These are phyloP conservation scores for Malassezia japonica DNA, from an alignment of 1,284 basidiomycete species.

Conservation along the genomic window DNA sequence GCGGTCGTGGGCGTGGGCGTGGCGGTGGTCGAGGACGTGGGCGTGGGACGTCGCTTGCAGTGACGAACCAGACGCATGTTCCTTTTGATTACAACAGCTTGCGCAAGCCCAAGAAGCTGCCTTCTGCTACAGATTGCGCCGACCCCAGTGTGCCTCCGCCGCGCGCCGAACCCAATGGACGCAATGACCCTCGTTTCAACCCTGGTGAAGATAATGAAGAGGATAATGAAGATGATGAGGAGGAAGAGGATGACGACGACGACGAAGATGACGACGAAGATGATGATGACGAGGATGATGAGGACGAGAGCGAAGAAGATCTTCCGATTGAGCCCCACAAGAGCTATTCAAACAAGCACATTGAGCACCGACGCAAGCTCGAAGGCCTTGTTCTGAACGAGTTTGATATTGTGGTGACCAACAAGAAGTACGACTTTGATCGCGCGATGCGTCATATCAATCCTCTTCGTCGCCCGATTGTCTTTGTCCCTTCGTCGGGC, in stretches of 20 bases:
- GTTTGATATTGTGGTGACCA: slow-evolving; percentile 2
- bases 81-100: slow-evolving; percentile 10
- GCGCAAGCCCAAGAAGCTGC: neutral
- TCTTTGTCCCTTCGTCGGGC: slow-evolving; percentile 7
- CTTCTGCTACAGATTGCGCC: neutral
- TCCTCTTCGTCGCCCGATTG: slow-evolving; percentile 6
- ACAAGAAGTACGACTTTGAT: slow-evolving; percentile 6
- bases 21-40: neutral
- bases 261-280: slow-evolving; percentile 19
- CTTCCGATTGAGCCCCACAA: slow-evolving; percentile 13
- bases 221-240: neutral
- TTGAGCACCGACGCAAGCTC: slow-evolving; percentile 9
- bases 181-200: too few relatives aligned
- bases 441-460: slow-evolving; percentile 8
- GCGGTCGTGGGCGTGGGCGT: slow-evolving; percentile 1
- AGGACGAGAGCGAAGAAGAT: slow-evolving; percentile 11
- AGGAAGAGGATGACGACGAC: slow-evolving; percentile 17
- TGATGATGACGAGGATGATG: slow-evolving; percentile 13
- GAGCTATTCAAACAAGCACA: slow-evolving; percentile 17
- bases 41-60: slow-evolving; percentile 3
- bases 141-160: neutral
- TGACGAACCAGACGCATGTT: slow-evolving; percentile 11
- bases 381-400: slow-evolving; percentile 6
- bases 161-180: neutral
- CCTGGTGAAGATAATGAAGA: neutral